Conservation (phyloP, 176 grass and related monocot genomes). For the Aegilops tauschii region DNA sequence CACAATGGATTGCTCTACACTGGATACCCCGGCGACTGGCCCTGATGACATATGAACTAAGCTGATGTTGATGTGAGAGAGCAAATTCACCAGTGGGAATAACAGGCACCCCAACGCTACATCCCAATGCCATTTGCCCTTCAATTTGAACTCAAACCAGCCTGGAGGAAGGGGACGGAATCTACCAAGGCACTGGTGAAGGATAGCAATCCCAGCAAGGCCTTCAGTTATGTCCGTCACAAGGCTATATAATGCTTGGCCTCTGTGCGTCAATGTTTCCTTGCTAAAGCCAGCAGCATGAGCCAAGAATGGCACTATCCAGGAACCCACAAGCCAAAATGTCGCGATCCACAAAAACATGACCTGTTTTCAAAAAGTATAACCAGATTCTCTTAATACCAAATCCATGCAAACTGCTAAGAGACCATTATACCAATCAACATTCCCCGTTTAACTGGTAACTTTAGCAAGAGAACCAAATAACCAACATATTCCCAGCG, state of each 20-base stretch:
- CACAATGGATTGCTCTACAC: slow-evolving; percentile 94
- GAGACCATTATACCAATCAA: not conserved
- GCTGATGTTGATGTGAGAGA: slow-evolving; percentile 87
- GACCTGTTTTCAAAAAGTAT: slow-evolving; percentile 53
- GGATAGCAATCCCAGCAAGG: slow-evolving; percentile 88
- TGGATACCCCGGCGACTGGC: slow-evolving; percentile 53
- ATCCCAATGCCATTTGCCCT: slow-evolving; percentile 79
- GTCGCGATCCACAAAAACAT: slow-evolving; percentile 95
- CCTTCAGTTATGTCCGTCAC: slow-evolving; percentile 85
- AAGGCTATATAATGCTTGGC: slow-evolving; percentile 92
- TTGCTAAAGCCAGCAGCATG: slow-evolving; percentile 89
- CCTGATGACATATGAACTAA: slow-evolving; percentile 57
- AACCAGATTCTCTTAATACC: slow-evolving; percentile 17
- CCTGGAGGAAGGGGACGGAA: slow-evolving; percentile 82
- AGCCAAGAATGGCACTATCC: slow-evolving; percentile 94
- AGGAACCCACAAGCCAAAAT: slow-evolving; percentile 98
- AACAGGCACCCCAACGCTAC: slow-evolving; percentile 66
- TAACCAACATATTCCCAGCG: slow-evolving; percentile 1
- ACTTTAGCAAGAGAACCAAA: not conserved
- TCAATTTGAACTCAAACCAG: slow-evolving; percentile 86
- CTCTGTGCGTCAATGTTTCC: slow-evolving; percentile 83
- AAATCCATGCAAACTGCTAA: slow-evolving; percentile 19
- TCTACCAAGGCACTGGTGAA: slow-evolving; percentile 82
- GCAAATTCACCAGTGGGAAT: slow-evolving; percentile 85
- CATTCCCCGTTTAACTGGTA: not conserved